These are phyloP conservation scores for Xylaria acuta DNA, from an alignment of 495 filamentous ascomycete genomes.

Conservation along the genomic window DNA sequence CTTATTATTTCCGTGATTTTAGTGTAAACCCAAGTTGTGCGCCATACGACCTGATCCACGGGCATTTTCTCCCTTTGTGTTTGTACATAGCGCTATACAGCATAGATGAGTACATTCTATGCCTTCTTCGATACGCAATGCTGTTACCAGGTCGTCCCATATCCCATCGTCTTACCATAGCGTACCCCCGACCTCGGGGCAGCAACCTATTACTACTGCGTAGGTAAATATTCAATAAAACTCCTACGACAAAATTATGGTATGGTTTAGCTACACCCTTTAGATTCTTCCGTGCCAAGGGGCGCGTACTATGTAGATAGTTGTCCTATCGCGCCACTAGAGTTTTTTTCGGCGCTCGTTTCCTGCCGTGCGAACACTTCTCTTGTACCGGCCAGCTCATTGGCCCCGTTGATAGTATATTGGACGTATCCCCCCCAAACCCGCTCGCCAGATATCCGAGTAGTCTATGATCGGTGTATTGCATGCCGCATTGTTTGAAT, in stretches of 20 bases:
- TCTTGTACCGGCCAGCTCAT: not conserved
- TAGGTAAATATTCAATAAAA: not conserved
- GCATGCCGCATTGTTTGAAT: not conserved
- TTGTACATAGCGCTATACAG: not conserved
- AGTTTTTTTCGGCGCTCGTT: constrained; percentile 2
- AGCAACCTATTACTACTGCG: not conserved
- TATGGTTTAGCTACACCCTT: not conserved
- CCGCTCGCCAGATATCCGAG: constrained; percentile 2
- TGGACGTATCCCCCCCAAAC: not conserved
- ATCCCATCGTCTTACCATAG: not conserved
- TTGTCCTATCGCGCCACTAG: not conserved
- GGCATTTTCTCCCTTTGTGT: not conserved
- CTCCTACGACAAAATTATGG: constrained; percentile 3
- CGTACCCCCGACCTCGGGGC: not conserved
- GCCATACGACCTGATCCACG: not conserved
- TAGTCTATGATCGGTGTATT: not conserved
- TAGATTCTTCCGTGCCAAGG: constrained; percentile 3
- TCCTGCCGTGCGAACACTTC: not conserved
- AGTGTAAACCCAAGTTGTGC: not conserved
- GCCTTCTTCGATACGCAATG: not conserved
- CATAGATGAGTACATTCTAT: not conserved
- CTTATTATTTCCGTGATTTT: not conserved
- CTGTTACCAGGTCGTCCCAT: not conserved
- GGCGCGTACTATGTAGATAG: no score
- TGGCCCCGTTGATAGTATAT: not conserved